Conservation (phyloP, 768 basidiomycete species). For the Suillus discolor region DNA sequence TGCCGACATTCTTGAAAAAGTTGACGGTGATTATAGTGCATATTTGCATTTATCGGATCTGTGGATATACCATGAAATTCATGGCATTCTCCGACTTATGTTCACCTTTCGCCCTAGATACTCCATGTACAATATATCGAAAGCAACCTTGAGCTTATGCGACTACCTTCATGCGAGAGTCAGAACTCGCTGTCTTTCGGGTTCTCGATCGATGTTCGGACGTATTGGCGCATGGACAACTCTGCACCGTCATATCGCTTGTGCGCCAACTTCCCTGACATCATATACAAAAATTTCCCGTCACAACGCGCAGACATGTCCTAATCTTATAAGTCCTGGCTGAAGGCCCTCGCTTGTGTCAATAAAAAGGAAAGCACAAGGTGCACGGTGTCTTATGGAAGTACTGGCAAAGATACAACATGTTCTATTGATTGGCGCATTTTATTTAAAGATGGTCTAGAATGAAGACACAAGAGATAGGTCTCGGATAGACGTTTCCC, state of each 20-base stretch:
- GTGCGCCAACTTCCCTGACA: not conserved
- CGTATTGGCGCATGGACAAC: slow-evolving; percentile 47
- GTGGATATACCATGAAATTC: not conserved
- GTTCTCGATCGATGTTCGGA: slow-evolving; percentile 39
- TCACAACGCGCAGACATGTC: not conserved
- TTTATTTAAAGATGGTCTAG: not conserved
- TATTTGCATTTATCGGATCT: not conserved
- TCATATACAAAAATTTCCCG: not conserved
- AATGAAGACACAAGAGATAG: not conserved
- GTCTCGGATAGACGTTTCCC: not conserved
- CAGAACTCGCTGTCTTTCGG: slow-evolving; percentile 46
- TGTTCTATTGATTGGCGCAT: not conserved
- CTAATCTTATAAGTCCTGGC: not conserved
- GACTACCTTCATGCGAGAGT: slow-evolving; percentile 43
- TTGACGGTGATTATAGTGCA: not conserved
- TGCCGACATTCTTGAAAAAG: not conserved
- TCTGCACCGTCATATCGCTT: slow-evolving; percentile 49
- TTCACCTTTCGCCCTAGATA: not conserved
- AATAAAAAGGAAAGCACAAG: not conserved
- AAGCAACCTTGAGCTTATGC: slow-evolving; percentile 17
- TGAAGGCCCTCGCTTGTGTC: not conserved
- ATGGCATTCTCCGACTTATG: not conserved
- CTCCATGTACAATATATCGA: not conserved
- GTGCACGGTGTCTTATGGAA: slow-evolving; percentile 3
- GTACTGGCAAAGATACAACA: not conserved